Base-by-base conservation (phyloP, 2,329 filamentous ascomycete species). In the Chaetomium olivaceum region DNA sequence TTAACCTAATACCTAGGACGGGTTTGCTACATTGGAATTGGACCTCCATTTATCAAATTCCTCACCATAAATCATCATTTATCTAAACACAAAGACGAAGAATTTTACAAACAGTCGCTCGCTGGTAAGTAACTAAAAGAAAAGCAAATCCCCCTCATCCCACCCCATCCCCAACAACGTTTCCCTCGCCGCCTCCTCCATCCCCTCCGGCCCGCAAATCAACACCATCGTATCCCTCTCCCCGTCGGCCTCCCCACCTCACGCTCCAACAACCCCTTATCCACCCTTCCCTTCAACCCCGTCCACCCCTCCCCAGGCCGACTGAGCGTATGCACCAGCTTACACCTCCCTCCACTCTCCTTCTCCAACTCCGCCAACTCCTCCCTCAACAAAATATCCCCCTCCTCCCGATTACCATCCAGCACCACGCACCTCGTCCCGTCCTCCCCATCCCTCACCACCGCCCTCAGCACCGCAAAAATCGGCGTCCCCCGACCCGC, bases 401-500 rank as follows among this genome's bases (percentile, higher is more conserved):
- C 88, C 61, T 91, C 85, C 7, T 82, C 74, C 14, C 91, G 81
- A 72, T 97, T 97, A 0, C 92, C 92, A 72, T 96, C 84, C 0
- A 97, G 79, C 0, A 97, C 82, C 1, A 90, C 78, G 73, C 92
- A 96, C 2, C 76, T 79, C 0, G 91, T 95, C 9, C 76, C 70
- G 73, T 94, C 91, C 0, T 91, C 85, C 8, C 82, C 73, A 27
- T 39, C 58, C 58, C 27, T 51, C 76, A 93, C 84, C 0, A 96
- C 85, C 0, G 91, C 89, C 7, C 91, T 82, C 61, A 96, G 80
- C 3, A 96, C 91, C 73, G 95, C 91, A 75, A 89, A 95, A 69
- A 97, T 91, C 0, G 93, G 93, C n/a, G 93, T 97, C 90, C 0
- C 93, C 93, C n/a, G 87, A 91, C 6, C 93, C 93, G 16, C 85